These are phyloP conservation scores for Liquidambar formosana DNA, from an alignment of 164 flowering plant species.

Conservation along the genomic window DNA sequence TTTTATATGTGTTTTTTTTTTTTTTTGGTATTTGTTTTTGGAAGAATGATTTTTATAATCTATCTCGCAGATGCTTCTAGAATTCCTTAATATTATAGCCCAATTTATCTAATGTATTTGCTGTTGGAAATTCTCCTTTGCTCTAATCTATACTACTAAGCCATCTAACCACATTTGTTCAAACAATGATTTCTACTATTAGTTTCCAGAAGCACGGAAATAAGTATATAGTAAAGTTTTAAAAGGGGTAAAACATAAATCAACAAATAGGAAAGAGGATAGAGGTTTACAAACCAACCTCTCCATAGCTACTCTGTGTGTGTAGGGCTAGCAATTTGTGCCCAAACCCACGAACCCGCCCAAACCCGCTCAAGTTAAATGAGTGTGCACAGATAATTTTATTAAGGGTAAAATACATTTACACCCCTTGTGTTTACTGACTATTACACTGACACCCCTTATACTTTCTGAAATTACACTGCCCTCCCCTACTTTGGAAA, in stretches of 20 bases:
- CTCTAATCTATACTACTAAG: neutral
- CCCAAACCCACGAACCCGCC: too few species aligned
- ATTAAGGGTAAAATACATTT: too few species aligned
- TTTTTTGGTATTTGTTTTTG: neutral
- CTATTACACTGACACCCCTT: too few species aligned
- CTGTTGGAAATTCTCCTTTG: neutral
- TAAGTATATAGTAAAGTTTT: neutral
- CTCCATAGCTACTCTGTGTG: neutral
- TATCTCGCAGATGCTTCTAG: neutral
- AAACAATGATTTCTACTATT: neutral
- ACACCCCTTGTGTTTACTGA: too few species aligned
- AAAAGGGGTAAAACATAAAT: neutral
- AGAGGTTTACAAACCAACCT: neutral
- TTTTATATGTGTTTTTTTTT: neutral
- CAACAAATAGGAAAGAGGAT: neutral
- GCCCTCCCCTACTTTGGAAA: too few species aligned
- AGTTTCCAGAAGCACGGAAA: neutral
- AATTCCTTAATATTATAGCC: neutral
- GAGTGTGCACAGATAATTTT: too few species aligned
- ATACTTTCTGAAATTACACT: too few species aligned
- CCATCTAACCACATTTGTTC: neutral
- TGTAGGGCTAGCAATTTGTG: too few species aligned
- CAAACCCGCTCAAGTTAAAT: too few species aligned
- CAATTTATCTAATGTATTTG: neutral
- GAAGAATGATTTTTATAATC: neutral